phyloP scores from a whole-genome alignment of 1,284 basidiomycete genomes.

The Chondrostereum purpureum region DNA sequence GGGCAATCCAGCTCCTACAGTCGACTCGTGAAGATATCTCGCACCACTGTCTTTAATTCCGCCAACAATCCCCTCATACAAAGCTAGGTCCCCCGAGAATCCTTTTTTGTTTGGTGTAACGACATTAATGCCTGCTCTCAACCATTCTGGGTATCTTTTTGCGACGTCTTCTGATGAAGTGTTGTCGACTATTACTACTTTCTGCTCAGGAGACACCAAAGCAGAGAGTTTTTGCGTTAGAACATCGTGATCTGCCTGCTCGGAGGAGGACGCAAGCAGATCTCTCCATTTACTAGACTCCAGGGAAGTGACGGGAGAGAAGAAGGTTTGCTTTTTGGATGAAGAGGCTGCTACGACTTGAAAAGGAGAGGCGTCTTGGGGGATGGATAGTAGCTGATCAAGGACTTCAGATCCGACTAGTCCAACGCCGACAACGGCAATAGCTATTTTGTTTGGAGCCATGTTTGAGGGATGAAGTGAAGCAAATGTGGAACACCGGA shows the following conservation, averaged over 20 bases:
- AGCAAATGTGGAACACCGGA: too few species aligned
- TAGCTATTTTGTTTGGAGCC: constrained; percentile 29
- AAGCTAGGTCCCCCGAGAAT: constrained; percentile 67
- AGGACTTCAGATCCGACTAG: constrained; percentile 86
- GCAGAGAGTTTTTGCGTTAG: constrained; percentile 39
- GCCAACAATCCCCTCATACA: constrained; percentile 69
- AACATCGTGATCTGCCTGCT: constrained; percentile 38
- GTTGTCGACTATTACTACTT: constrained; percentile 87
- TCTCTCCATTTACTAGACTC: constrained; percentile 38
- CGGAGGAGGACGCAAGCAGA: constrained; percentile 33
- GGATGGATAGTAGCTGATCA: constrained; percentile 65
- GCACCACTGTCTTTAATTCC: constrained; percentile 52
- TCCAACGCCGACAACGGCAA: constrained; percentile 82
- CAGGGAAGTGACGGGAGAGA: constrained; percentile 42
- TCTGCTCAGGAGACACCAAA: constrained; percentile 40
- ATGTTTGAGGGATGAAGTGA: background rate
- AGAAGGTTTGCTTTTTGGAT: constrained; percentile 61
- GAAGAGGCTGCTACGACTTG: constrained; percentile 74
- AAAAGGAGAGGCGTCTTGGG: constrained; percentile 58
- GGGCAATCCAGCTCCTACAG: constrained; percentile 94
- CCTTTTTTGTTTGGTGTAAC: constrained; percentile 99
- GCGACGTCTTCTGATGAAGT: constrained; percentile 87
- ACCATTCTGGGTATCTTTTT: constrained; percentile 75
- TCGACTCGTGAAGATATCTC: constrained; percentile 84
- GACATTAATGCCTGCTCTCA: constrained; percentile 77